A percentile compares a stretch with the other conserved stretches of the same genome.
phyloP scores from a whole-genome alignment of 768 basidiomycete species.

The Tylopilus plumbeoviolaceoides region DNA sequence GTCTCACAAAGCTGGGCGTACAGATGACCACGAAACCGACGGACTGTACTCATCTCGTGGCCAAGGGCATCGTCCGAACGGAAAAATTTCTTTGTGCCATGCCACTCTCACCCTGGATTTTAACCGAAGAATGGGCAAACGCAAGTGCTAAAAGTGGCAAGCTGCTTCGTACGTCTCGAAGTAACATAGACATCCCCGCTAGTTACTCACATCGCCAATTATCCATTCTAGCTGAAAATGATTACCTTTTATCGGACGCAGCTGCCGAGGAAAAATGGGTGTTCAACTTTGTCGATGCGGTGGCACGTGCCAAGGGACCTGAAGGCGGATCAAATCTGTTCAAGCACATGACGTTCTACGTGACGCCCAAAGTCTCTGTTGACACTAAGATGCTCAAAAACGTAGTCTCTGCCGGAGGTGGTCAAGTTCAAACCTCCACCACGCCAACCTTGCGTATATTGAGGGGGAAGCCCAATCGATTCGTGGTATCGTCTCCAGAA shows the following conservation, averaged over 20 bases:
- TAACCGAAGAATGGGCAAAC: conserved; percentile 66
- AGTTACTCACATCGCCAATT: background rate
- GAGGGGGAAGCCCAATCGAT: conserved; percentile 44
- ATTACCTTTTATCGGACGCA: conserved; percentile 58
- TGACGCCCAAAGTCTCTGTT: conserved; percentile 62
- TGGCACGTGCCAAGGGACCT: conserved; percentile 50
- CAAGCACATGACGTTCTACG: conserved; percentile 63
- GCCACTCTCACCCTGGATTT: conserved; percentile 53
- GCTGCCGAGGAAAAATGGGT: conserved; percentile 61
- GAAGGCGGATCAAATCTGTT: conserved; percentile 51
- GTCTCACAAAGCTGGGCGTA: conserved; percentile 60
- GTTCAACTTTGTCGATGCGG: conserved; percentile 58
- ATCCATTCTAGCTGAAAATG: conserved; percentile 49
- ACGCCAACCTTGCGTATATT: conserved; percentile 55
- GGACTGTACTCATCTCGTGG: conserved; percentile 80
- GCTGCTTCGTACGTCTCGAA: conserved; percentile 55
- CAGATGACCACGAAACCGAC: conserved; percentile 53
- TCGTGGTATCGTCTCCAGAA: conserved; percentile 62
- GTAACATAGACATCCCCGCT: background rate
- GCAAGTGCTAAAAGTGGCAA: conserved; percentile 51
- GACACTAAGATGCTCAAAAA: conserved; percentile 61
- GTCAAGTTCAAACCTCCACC: conserved; percentile 51
- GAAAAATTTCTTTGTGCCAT: conserved; percentile 86
- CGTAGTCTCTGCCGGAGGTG: conserved; percentile 67
- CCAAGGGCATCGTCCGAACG: conserved; percentile 67